Base-by-base conservation (phyloP, 345 rosid genomes). In the Clarkia xantiana region DNA sequence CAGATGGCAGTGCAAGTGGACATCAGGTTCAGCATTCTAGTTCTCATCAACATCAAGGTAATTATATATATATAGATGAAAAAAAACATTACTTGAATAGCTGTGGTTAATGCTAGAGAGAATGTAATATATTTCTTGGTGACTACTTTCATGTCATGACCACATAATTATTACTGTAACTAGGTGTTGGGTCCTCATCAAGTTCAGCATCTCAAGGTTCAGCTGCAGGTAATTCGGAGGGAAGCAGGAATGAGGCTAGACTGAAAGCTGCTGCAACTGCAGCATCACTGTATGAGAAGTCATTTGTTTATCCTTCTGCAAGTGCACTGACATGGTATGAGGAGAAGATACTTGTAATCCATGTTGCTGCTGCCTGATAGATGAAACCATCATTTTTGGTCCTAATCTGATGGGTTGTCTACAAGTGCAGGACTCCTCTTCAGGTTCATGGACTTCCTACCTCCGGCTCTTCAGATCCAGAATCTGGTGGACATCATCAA, bases 201-300 rank as follows among this genome's bases (percentile, higher is more conserved):
- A 29, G 36, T 29, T 29, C 36, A 10, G 36, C 36, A 29, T 29
- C 36, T 7, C 36, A 29, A 47, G 71, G 75, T 65, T 66, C 90
- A 49, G 69, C 59, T 47, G 53, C n/a, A 45, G 66, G 57, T 61
- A 29, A 29, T 29, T 29, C 36, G 19, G 51, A 66, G 29, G 62
- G 63, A 54, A 77, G 75, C 58, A 60, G 55, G 57, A 90, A 81
- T 66, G 77, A 83, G 66, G 82, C 75, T 53, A 81, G 95, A 69
- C 64, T 83, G 23, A 91, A 60, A 76, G 97, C 94, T 63, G 89
- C 94, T 40, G 81, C 79, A 0, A 67, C 86, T 11, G 95, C 97
- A 4, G 94, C 95, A 12, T 62, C 97, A 29, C 47, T 81, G 59
- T 86, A 86, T 61, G 95, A 78, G 58, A 90, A 70, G 64, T 86